Evolutionary conservation across 805 yeast species (phyloP).

Genomic region (Sugiyamaella mastotermitis): DNA sequence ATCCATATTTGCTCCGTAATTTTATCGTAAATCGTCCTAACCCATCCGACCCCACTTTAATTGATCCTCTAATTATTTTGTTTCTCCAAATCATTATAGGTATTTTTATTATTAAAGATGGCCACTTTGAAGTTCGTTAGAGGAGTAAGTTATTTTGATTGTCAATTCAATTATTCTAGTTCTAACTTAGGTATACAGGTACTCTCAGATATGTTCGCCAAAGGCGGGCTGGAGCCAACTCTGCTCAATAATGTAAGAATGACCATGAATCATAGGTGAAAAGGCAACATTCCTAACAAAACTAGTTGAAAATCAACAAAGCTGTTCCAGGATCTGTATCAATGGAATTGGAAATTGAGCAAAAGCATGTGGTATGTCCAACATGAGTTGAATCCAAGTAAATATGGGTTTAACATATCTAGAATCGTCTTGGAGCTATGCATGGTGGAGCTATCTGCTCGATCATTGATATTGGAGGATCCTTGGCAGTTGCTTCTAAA

Average conservation of each 20-base stretch:
- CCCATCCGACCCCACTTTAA: too few relatives aligned
- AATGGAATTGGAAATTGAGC: conserved; percentile 29
- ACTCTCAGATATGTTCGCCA: conserved; percentile 21
- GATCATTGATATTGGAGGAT: conserved; percentile 39
- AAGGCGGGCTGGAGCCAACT: conserved; percentile 29
- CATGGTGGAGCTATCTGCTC: conserved; percentile 40
- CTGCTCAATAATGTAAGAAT: conserved; percentile 22
- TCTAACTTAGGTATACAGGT: background rate
- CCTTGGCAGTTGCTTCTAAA: conserved; percentile 36
- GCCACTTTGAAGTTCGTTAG: conserved; percentile 8
- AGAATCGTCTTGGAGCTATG: conserved; percentile 35
- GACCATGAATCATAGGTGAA: background rate
- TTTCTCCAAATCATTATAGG: too few relatives aligned
- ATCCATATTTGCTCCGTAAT: too few relatives aligned
- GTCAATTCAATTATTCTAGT: background rate
- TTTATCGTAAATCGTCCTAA: too few relatives aligned
- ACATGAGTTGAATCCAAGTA: background rate
- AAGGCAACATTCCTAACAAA: conserved; percentile 1
- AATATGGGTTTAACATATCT: background rate
- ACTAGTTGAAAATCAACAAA: conserved; percentile 15
- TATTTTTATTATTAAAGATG: conserved; percentile 2
- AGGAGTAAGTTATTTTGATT: background rate
- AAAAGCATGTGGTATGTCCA: conserved; percentile 29
- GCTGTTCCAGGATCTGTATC: conserved; percentile 32
- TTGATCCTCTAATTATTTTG: too few relatives aligned